A percentile compares a stretch with the other conserved stretches of the same genome.
These are phyloP conservation scores for Diaporthe aspalathi DNA, from an alignment of 2,329 filamentous ascomycete species.

Conservation along the genomic window DNA sequence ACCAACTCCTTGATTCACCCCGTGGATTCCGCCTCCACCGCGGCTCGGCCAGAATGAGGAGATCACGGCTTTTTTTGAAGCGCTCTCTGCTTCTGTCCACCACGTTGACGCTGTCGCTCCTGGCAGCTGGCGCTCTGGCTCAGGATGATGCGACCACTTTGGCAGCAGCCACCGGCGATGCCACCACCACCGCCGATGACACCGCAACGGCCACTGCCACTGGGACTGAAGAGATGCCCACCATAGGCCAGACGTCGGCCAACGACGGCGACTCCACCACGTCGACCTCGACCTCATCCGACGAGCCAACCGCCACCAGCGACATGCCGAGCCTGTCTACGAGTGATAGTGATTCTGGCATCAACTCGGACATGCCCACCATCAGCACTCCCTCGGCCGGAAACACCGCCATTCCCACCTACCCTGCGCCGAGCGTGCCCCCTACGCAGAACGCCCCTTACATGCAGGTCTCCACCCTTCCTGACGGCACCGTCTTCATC, in stretches of 20 bases:
- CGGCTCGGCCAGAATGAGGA: constrained; percentile 43
- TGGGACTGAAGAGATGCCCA: constrained; percentile 14
- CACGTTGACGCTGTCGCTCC: constrained; percentile 44
- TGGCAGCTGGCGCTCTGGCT: constrained; percentile 45
- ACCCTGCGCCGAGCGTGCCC: constrained; percentile 81
- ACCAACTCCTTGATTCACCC: not conserved
- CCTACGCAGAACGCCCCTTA: constrained; percentile 87
- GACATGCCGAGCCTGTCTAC: constrained; percentile 36
- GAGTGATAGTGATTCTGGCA: constrained; percentile 14
- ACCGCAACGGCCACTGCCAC: constrained; percentile 36
- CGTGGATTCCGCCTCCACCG: not conserved
- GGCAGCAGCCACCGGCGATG: constrained; percentile 32
- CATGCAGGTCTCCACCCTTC: constrained; percentile 87
- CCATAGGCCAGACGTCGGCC: constrained; percentile 28
- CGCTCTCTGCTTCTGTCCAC: constrained; percentile 48
- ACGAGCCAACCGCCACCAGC: constrained; percentile 14
- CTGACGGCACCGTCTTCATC: constrained; percentile 97
- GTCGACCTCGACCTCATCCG: not conserved
- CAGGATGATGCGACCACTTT: constrained; percentile 41
- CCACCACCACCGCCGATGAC: constrained; percentile 30
- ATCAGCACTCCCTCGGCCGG: constrained; percentile 43
- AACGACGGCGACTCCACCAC: constrained; percentile 18
- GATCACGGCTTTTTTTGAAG: constrained; percentile 47
- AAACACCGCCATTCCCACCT: constrained; percentile 60
- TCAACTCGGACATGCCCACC: constrained; percentile 37